A percentile compares a stretch with the other conserved stretches of the same genome.
phyloP scores from a whole-genome alignment of 2,329 filamentous ascomycete species.

The Dothideomycetes sp. region DNA sequence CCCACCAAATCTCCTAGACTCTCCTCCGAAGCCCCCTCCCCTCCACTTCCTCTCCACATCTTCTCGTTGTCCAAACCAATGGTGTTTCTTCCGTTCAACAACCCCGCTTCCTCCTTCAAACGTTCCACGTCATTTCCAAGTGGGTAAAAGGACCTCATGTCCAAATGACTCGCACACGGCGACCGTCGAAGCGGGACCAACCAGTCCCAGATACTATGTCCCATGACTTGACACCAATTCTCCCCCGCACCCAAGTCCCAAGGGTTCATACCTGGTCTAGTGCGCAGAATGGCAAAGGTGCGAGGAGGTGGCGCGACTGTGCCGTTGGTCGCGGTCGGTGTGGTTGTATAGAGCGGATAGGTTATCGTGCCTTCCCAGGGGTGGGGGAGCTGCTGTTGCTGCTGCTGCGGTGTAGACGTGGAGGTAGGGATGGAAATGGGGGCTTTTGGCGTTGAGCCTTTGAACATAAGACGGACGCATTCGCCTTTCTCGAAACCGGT shows the following conservation, averaged over 20 bases:
- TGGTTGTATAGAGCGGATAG: constrained; percentile 41
- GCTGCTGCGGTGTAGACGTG: no score
- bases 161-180: constrained; percentile 56
- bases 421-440: constrained; percentile 2
- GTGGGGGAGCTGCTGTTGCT: constrained; percentile 7
- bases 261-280: constrained; percentile 65
- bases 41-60: constrained; percentile 1
- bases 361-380: constrained; percentile 38
- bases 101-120: constrained; percentile 19
- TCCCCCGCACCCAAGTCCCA: constrained; percentile 62
- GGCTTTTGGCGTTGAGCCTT: not conserved
- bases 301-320: constrained; percentile 31
- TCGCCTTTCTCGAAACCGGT: not conserved
- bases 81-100: no score
- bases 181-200: constrained; percentile 64
- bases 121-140: constrained; percentile 23
- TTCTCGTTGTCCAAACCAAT: constrained; percentile 2
- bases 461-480: constrained; percentile 7
- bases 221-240: constrained; percentile 77
- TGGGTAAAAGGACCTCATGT: constrained; percentile 20
- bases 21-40: not conserved
- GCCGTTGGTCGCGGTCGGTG: constrained; percentile 21
- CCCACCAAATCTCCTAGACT: no score
- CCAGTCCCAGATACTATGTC: constrained; percentile 62
- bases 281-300: constrained; percentile 70